Evolutionary conservation across 257 asterid genomes (phyloP), one percentile per base, ranked within the genome.

Genomic region (Pogostemon cablin): DNA sequence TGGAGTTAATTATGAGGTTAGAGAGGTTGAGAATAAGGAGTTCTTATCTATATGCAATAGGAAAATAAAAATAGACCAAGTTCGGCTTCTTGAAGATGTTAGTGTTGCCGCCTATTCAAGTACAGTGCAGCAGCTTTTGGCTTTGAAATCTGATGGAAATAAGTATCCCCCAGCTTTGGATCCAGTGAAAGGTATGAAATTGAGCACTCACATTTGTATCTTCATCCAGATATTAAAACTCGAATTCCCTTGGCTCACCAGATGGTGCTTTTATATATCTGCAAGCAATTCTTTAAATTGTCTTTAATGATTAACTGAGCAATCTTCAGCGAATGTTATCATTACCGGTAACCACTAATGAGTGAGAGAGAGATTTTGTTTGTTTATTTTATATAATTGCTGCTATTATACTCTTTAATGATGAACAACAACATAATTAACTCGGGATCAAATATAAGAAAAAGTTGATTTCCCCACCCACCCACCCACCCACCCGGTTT

Each of bases 1-100:
- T 67, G 99, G 98, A 62, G 83, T 85, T 66, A 81, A 62, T 86
- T 95, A 85, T 44, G 99, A 89, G 85, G 99, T 95, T 75, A 87
- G 91, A 78, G 96, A 84, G 71, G 83, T 88, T 53, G 90, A 81
- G 54, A 84, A 67, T 72, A 85, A 71, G 68, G 96, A 91, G 55
- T 85, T 95, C 79, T 77, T 95, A 74, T 81, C 83, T 67, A 91
- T 95, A 80, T 91, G 98, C 89, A 80, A 77, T 68, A 41, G 38
- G 80, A 88, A 76, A 80, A 85, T 95, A 67, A 88, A 77, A 82
- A 84, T 95, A 2, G 86, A 95, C 80, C 98, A 86, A 84, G 89
- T 83, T 78, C 85, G 97, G 83, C 96, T 95, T 68, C 96, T 95
- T 71, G 97, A 95, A 84, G 88, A 88, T 81, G 90, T 86, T 80